These are phyloP conservation scores for Puccinia horiana DNA, from an alignment of 1,284 basidiomycete species.

Conservation along the genomic window DNA sequence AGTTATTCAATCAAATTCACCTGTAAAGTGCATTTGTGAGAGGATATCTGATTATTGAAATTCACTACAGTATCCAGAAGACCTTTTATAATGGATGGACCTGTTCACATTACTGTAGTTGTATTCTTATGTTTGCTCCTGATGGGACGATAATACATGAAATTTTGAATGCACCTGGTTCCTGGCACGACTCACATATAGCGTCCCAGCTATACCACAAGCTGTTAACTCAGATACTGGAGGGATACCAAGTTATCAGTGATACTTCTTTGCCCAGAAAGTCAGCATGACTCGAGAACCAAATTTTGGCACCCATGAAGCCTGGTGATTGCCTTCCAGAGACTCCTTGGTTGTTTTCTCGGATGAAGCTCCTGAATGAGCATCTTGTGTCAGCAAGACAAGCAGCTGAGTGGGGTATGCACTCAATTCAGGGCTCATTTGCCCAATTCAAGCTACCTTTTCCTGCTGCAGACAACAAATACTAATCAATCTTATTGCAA, in stretches of 20 bases:
- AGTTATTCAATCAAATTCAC: background rate
- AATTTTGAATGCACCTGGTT: conserved; percentile 59
- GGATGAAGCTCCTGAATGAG: background rate
- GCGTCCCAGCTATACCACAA: background rate
- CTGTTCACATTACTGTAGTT: background rate
- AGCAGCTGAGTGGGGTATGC: conserved; percentile 9
- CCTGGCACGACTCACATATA: background rate
- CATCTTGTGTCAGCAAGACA: background rate
- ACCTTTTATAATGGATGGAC: background rate
- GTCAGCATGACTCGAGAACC: background rate
- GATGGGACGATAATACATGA: conserved; percentile 57
- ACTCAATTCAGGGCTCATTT: background rate
- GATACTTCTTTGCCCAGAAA: background rate
- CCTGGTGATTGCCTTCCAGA: background rate
- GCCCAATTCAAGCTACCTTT: too few species aligned
- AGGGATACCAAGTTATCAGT: background rate
- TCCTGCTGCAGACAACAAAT: background rate
- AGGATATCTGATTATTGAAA: background rate
- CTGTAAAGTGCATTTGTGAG: too few species aligned
- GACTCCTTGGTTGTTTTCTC: background rate
- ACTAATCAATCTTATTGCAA: background rate
- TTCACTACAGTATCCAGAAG: background rate
- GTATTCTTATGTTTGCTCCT: background rate
- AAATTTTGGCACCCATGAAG: too few species aligned
- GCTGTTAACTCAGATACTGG: background rate